Conservation (phyloP, 331 rosid species). For the Cydonia oblonga region DNA sequence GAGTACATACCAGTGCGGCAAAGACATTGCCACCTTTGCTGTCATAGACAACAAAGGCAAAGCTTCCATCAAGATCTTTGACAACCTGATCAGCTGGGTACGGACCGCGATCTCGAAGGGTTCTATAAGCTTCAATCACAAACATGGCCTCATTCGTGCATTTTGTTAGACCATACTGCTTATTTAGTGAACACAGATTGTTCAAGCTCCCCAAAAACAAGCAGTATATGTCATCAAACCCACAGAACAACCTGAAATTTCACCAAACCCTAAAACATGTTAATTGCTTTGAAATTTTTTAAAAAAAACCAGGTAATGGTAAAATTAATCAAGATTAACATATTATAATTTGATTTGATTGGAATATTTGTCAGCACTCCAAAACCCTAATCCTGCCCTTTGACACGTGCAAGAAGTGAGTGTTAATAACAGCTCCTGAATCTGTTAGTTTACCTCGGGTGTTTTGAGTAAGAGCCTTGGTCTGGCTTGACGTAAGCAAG, state of each 20-base stretch:
- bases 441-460: conserved; percentile 41
- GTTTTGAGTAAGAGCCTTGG: conserved; percentile 21
- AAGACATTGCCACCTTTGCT: conserved; percentile 69
- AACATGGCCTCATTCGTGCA: conserved; percentile 67
- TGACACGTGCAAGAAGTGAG: background rate
- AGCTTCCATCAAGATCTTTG: conserved; percentile 88
- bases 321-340: too few relatives aligned
- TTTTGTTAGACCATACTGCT: conserved; percentile 75
- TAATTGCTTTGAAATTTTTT: background rate
- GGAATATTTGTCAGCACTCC: background rate
- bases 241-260: conserved; percentile 66
- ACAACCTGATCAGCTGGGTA: conserved; percentile 95
- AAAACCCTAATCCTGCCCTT: background rate
- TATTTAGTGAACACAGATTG: conserved; percentile 49
- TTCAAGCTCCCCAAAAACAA: conserved; percentile 75
- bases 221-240: conserved; percentile 80
- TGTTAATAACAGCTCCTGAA: background rate
- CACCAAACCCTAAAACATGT: background rate
- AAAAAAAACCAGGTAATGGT: background rate
- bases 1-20: conserved; percentile 65
- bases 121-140: conserved; percentile 81
- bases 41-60: conserved; percentile 96
- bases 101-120: conserved; percentile 86
- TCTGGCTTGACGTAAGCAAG: conserved; percentile 71
- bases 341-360: background rate